These are phyloP conservation scores for Lagenaria siceraria DNA, from an alignment of 306 rosid genomes.

Conservation along the genomic window DNA sequence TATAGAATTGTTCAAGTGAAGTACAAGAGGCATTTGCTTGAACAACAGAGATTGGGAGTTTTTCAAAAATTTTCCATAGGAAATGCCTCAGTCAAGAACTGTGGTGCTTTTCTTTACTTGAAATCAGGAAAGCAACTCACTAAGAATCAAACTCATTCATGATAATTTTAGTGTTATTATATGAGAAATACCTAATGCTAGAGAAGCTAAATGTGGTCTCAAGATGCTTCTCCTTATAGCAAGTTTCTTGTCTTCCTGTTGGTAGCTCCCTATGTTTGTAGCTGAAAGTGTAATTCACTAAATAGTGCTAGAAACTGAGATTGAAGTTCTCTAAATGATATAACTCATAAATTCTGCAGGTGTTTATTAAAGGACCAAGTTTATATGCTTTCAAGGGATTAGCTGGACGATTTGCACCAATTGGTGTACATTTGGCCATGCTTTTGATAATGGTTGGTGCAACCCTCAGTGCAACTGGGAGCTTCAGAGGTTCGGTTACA, in stretches of 20 bases:
- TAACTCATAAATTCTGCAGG: constrained; percentile 24
- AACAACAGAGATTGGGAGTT: background rate
- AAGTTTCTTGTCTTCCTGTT: background rate
- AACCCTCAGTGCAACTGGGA: constrained; percentile 83
- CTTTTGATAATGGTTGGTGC: constrained; percentile 88
- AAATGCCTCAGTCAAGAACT: background rate
- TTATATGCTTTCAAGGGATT: constrained; percentile 83
- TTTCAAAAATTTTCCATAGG: background rate
- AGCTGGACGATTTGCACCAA: constrained; percentile 87
- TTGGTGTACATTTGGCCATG: constrained; percentile 89
- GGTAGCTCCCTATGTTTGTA: background rate
- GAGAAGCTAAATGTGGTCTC: background rate
- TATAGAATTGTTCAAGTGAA: background rate
- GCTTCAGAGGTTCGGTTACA: constrained; percentile 87
- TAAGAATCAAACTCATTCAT: background rate
- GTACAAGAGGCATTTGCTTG: background rate
- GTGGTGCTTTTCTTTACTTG: background rate
- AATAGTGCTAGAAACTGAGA: background rate
- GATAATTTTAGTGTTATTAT: background rate
- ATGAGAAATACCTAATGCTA: background rate
- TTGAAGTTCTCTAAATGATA: background rate
- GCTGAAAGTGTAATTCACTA: background rate
- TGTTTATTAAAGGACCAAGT: constrained; percentile 73
- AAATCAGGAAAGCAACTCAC: background rate
- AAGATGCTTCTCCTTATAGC: background rate